phyloP scores from a whole-genome alignment of 2,329 filamentous ascomycete species.

The Acephala macrosclerotiorum region DNA sequence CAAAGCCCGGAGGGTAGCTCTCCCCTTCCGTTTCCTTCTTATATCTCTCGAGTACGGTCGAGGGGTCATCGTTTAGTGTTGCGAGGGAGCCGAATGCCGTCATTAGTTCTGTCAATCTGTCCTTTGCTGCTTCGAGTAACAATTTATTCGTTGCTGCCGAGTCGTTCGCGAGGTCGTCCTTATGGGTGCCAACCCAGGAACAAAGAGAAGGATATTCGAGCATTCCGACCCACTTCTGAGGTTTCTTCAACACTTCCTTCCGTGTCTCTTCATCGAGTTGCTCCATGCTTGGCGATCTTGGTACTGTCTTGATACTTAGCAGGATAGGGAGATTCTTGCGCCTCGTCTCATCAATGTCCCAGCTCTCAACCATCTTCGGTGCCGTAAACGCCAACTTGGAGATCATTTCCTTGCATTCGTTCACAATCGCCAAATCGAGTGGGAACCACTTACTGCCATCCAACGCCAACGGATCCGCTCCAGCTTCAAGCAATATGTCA shows the following conservation, averaged over 20 bases:
- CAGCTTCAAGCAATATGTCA: conserved; percentile 28
- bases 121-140: conserved; percentile 20
- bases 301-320: not conserved
- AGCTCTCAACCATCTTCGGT: not conserved
- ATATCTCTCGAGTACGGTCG: no score
- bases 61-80: conserved; percentile 20
- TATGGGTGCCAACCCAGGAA: not conserved
- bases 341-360: not conserved
- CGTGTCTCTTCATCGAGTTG: not conserved
- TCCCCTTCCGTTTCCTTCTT: not conserved
- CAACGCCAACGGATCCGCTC: conserved; percentile 14
- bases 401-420: conserved; percentile 18
- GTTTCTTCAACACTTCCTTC: not conserved
- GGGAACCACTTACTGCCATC: not conserved
- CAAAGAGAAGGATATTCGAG: not conserved
- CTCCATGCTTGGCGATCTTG: not conserved
- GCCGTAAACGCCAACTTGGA: not conserved
- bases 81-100: conserved; percentile 14
- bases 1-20: not conserved
- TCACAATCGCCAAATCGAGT: conserved; percentile 21
- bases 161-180: not conserved
- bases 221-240: not conserved
- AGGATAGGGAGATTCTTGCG: not conserved
- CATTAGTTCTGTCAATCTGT: conserved; percentile 25
- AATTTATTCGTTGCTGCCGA: not conserved